Base-by-base conservation (phyloP, 108 stramenopile genomes). In the Chaetoceros tenuissimus region DNA sequence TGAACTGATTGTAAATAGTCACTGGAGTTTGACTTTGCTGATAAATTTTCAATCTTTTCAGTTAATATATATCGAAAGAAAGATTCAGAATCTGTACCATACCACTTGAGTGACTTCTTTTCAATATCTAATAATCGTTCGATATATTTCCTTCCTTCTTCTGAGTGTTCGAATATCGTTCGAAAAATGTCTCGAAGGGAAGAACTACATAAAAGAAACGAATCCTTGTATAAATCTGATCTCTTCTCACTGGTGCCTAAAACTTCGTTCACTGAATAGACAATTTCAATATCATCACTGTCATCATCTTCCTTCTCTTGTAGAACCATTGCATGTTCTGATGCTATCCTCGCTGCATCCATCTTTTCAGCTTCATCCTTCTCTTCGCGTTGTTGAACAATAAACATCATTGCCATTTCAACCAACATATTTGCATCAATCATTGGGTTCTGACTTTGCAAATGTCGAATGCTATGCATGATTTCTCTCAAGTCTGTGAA, bases 341-440 rank as follows among this genome's bases (percentile, higher is more conserved):
- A 77, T 20, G 51, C 47, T 30, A 79, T 40, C 56, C 83, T 56
- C 21, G 74, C 80, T 45, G 48, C 66, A 45, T 84, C 83, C 66
- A 73, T 62, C 54, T 68, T 79, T 25, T 53, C 51, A 2, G 83
- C 79, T 48, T 81, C 79, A 5, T 59, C 75, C 31, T 59, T 66
- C 24, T 79, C 83, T 63, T 84, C 82, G 17, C 82, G 67, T 54
- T 78, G 82, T 21, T 62, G 47, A 13, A 84, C 68, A 45, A 84
- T 80, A 66, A 69, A 78, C 64, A 80, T 67, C 79, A 84, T 80
- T 3, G 18, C n/a, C 48, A 40, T 40, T 5, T 40, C 34, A 40
- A 40, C 13, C 34, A 40, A 40, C 5, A 40, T 40, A 5, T 40
- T 13, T 13, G 8, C 34, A 10, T 40, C 8, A 40, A 40, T 13